These are phyloP conservation scores for Colletotrichum higginsianum DNA, from an alignment of 2,329 filamentous ascomycete species.

Conservation along the genomic window DNA sequence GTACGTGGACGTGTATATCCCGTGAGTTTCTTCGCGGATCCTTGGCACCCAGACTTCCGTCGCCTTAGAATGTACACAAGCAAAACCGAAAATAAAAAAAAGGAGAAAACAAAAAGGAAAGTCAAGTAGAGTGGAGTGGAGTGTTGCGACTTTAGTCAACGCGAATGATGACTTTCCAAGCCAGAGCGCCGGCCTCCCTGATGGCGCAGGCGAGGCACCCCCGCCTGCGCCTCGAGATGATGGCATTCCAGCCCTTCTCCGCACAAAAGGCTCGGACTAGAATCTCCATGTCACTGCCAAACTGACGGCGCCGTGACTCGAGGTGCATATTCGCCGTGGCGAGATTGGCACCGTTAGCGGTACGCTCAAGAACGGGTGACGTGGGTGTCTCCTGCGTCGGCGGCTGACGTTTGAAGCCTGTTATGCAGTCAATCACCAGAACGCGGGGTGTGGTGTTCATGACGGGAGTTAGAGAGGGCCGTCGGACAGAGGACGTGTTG, in stretches of 20 bases:
- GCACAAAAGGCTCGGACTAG: conserved; percentile 81
- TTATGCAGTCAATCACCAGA: conserved; percentile 76
- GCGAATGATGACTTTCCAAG: conserved; percentile 77
- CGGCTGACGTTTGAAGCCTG: conserved; percentile 61
- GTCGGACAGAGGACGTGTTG: conserved; percentile 52
- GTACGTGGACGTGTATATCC: conserved; percentile 13
- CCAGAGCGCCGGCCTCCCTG: conserved; percentile 79
- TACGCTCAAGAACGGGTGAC: conserved; percentile 62
- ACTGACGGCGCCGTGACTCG: conserved; percentile 70
- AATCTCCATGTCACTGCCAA: conserved; percentile 77
- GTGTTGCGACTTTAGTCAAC: conserved; percentile 60
- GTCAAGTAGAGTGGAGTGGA: no score
- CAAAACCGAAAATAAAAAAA: background rate
- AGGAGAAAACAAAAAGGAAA: no score
- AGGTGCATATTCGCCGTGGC: conserved; percentile 68
- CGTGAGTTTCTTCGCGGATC: background rate
- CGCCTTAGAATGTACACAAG: conserved; percentile 12
- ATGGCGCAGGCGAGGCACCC: conserved; percentile 83
- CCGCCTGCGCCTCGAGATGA: conserved; percentile 76
- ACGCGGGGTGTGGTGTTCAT: conserved; percentile 57
- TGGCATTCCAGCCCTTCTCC: conserved; percentile 80
- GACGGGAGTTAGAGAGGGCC: conserved; percentile 50
- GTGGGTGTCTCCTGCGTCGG: conserved; percentile 62
- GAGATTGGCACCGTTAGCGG: conserved; percentile 55
- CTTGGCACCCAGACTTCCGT: conserved; percentile 17